Conservation (phyloP, 768 basidiomycete species). For the Tricholoma sp. region DNA sequence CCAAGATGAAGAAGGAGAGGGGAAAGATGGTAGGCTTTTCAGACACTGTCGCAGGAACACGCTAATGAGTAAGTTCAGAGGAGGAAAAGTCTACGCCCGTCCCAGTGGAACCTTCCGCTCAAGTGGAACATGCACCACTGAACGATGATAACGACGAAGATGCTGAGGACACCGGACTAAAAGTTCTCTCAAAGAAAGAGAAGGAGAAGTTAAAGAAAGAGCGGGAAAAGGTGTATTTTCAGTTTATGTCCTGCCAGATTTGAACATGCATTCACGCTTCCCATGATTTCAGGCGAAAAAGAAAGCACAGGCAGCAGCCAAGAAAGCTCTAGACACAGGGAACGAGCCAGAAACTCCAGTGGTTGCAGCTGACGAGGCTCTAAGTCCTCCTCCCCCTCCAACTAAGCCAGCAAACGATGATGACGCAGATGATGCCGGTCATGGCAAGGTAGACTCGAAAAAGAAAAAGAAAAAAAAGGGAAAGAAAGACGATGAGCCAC, state of each 20-base stretch:
- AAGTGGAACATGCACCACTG: conserved; percentile 6
- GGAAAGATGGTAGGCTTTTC: conserved; percentile 14
- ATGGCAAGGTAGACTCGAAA: conserved; percentile 52
- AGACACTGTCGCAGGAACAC: not conserved
- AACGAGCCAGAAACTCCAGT: conserved; percentile 23
- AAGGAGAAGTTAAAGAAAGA: conserved; percentile 98
- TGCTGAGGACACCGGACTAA: conserved; percentile 53
- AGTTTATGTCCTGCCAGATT: conserved; percentile 2
- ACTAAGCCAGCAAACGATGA: conserved; percentile 56
- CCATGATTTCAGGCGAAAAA: conserved; percentile 72
- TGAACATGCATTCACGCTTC: conserved; percentile 5
- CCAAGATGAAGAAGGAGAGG: conserved; percentile 34
- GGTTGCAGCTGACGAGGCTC: conserved; percentile 16
- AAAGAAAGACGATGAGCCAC: conserved; percentile 51
- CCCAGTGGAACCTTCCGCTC: conserved; percentile 15
- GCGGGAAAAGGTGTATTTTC: conserved; percentile 71
- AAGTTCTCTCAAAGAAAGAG: conserved; percentile 89
- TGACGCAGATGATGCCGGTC: conserved; percentile 56
- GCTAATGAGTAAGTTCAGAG: conserved; percentile 6
- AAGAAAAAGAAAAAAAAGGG: conserved; percentile 90
- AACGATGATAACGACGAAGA: conserved; percentile 44
- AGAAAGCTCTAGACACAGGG: conserved; percentile 47
- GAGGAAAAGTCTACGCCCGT: conserved; percentile 21
- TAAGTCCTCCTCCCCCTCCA: conserved; percentile 20
- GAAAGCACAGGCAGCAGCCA: conserved; percentile 88